Evolutionary conservation across 139 green algal genomes (phyloP).

Genomic region (Haematococcus lacustris): DNA sequence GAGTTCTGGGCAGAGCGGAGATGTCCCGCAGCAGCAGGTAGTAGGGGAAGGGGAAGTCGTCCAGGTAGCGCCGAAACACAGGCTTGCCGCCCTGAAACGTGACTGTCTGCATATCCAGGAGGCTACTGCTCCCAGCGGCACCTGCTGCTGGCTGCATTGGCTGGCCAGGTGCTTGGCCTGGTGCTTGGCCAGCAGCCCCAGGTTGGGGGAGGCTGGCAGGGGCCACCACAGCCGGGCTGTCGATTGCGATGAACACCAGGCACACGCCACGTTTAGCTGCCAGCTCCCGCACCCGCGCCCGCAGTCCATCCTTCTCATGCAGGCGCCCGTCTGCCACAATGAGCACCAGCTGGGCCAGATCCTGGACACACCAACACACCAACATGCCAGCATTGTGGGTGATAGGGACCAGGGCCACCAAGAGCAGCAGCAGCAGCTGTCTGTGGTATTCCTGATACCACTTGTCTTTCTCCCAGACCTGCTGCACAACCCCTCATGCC

Average conservation of each 20-base stretch:
- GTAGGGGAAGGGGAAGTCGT: constrained; percentile 96
- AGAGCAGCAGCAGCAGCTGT: too few species aligned
- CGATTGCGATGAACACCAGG: constrained; percentile 85
- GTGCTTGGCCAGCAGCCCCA: constrained; percentile 9
- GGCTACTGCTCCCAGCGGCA: constrained; percentile 12
- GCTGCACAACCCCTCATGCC: too few species aligned
- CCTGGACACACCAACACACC: constrained; percentile 4
- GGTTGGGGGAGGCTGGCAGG: too few species aligned
- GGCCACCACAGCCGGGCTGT: constrained; percentile 47
- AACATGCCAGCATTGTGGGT: too few species aligned
- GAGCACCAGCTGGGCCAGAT: constrained; percentile 92
- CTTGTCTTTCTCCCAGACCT: too few species aligned
- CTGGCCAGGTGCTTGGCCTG: not conserved
- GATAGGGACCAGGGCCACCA: too few species aligned
- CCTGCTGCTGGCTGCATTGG: too few species aligned
- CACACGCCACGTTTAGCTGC: constrained; percentile 65
- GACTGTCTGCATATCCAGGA: constrained; percentile 91
- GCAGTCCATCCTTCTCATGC: constrained; percentile 88
- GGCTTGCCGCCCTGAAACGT: constrained; percentile 79
- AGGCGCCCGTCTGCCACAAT: constrained; percentile 94
- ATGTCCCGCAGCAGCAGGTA: constrained; percentile 94
- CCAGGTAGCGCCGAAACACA: constrained; percentile 89
- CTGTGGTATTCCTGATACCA: too few species aligned
- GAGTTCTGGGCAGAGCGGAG: constrained; percentile 67
- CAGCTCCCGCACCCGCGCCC: constrained; percentile 50